phyloP scores from a whole-genome alignment of 2,329 filamentous ascomycete species.

The Knoxdaviesia capensis region DNA sequence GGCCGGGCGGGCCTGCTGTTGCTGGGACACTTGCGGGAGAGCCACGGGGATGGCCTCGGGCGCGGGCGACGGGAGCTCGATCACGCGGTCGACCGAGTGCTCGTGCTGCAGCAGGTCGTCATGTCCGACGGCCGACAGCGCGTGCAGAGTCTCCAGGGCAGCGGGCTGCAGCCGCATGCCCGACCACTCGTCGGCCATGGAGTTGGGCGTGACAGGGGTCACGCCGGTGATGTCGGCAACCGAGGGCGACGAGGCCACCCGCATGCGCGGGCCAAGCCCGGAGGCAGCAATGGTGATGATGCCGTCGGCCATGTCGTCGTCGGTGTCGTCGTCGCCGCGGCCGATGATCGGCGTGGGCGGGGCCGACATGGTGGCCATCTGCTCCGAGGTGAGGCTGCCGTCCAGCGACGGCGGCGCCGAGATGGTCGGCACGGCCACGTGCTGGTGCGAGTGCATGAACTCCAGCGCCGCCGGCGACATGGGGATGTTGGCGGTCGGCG shows the following conservation, averaged over 20 bases:
- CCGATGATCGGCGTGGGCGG: constrained; percentile 64
- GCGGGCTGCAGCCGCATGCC: constrained; percentile 59
- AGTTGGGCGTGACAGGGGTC: too few species aligned
- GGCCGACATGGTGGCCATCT: constrained; percentile 64
- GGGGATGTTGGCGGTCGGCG: constrained; percentile 45
- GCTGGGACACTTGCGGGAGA: constrained; percentile 4
- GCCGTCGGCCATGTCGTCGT: too few species aligned
- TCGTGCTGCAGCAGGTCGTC: constrained; percentile 41
- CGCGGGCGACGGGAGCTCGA: constrained; percentile 16
- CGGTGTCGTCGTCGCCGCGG: constrained; percentile 28
- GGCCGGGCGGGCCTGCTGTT: constrained; percentile 7
- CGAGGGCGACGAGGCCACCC: too few species aligned
- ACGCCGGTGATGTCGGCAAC: too few species aligned
- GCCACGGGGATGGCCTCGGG: not conserved
- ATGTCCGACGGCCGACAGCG: constrained; percentile 34
- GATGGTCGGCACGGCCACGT: constrained; percentile 47
- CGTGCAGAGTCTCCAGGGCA: constrained; percentile 62
- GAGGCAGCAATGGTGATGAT: too few species aligned
- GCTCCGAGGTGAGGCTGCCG: constrained; percentile 74
- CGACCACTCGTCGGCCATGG: constrained; percentile 45
- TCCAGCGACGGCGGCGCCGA: constrained; percentile 78
- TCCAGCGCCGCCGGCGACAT: constrained; percentile 59
- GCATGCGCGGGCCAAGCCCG: too few species aligned
- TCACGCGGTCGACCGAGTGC: constrained; percentile 12
- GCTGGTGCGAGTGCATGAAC: constrained; percentile 43